Base-by-base conservation (phyloP, 257 asterid genomes). In the Gentiana dahurica region DNA sequence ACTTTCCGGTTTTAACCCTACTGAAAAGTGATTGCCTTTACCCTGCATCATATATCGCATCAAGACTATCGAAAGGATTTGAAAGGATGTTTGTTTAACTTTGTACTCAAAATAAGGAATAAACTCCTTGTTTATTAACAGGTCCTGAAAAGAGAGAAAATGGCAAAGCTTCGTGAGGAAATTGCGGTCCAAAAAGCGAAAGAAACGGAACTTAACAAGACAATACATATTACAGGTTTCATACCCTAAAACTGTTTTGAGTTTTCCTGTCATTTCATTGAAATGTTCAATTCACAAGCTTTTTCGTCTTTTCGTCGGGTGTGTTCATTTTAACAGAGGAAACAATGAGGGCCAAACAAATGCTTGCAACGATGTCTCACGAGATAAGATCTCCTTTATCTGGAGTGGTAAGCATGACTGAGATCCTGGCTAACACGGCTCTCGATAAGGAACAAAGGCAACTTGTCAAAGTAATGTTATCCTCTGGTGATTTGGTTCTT, bases 351-450 rank as follows among this genome's bases (percentile, higher is more conserved):
- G 97, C 95, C 35, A 89, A 89, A 54, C 95, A 89, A 75, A 89
- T 89, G 97, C 81, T 89, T 41, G 97, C 97, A 41, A 89, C 97
- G 12, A 89, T 89, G 97, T 85, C 97, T 45, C 97, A 89, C 54
- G 97, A 89, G 85, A 89, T 89, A 77, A 66, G 97, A 61, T 89
- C 97, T 58, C 97, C 97, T 44, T 65, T 89, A 37, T 85, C 97
- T 6, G 97, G 97, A 62, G 97, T 89, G 6, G 91, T 89, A 47
- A 76, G 97, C 91, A 85, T 89, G 85, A 84, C 95, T 0, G 94
- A 89, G 73, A 86, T 89, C 66, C 97, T 89, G 55, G 75, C 91
- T 48, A 81, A 84, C 34, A 83, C 97, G 32, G 76, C 71, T 37
- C 94, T 89, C 34, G 91, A 85, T 48, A 89, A 81, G 61, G 95